phyloP scores from a whole-genome alignment of 2,329 filamentous ascomycete genomes.

The Periconia macrospinosa region DNA sequence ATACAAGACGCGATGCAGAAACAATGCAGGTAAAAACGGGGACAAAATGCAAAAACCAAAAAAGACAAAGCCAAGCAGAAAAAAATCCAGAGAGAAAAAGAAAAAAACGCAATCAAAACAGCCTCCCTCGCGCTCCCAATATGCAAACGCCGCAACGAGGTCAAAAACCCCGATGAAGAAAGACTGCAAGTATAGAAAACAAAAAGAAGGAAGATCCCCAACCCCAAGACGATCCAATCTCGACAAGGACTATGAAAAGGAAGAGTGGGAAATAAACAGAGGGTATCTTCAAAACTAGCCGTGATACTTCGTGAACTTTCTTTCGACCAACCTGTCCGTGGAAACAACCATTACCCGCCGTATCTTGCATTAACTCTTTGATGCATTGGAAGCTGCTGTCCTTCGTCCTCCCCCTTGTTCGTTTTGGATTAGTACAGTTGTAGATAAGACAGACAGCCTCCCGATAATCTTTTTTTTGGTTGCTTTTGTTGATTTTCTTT shows the following conservation, averaged over 20 bases:
- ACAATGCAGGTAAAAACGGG: no score
- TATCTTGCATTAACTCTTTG: not conserved
- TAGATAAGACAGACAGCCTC: not conserved
- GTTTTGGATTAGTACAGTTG: not conserved
- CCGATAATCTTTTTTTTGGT: not conserved
- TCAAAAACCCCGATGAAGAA: constrained; percentile 1
- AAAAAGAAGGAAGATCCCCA: constrained; percentile 2
- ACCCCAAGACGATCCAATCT: no score
- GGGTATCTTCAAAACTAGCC: constrained; percentile 18
- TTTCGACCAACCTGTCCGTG: not conserved
- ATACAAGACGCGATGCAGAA: no score
- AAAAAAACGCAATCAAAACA: constrained; percentile 7
- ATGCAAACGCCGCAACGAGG: not conserved
- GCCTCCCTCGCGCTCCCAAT: not conserved
- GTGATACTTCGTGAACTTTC: constrained; percentile 8
- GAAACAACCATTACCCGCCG: constrained; percentile 11
- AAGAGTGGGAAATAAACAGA: not conserved
- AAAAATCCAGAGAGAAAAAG: not conserved
- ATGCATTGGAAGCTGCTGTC: not conserved
- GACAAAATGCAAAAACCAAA: no score
- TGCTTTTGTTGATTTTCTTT: not conserved
- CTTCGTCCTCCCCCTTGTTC: not conserved
- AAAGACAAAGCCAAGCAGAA: not conserved
- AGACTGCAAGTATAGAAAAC: no score
- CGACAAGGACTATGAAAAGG: not conserved